Conservation (phyloP, 352 stramenopile genomes). For the Phytophthora pinifolia region DNA sequence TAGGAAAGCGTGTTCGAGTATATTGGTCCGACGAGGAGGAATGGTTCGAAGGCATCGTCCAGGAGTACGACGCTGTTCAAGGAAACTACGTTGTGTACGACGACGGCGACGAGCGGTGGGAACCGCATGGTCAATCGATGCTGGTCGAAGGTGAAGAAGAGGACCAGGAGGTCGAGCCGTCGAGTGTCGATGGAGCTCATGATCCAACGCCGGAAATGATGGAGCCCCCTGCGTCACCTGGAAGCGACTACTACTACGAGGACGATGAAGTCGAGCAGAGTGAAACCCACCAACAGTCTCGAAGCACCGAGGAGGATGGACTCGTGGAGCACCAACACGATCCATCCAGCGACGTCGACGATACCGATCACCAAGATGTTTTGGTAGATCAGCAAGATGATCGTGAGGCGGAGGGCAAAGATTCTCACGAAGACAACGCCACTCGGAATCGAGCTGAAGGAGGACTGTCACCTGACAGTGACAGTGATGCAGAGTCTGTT, state of each 20-base stretch:
- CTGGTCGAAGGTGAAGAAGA: conserved; percentile 38
- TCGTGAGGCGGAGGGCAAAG: neutral
- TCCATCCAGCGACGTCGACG: conserved; percentile 1
- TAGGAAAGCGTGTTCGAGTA: conserved; percentile 68
- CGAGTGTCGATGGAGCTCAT: neutral
- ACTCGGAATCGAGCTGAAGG: neutral
- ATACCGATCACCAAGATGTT: conserved; percentile 6
- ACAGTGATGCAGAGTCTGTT: conserved; percentile 45
- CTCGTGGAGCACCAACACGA: conserved; percentile 1
- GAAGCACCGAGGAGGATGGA: conserved; percentile 3
- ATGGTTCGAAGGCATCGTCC: conserved; percentile 66
- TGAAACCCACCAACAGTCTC: conserved; percentile 8
- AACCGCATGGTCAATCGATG: conserved; percentile 38
- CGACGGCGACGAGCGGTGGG: conserved; percentile 82
- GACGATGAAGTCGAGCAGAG: conserved; percentile 21
- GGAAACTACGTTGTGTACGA: conserved; percentile 79
- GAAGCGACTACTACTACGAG: conserved; percentile 32
- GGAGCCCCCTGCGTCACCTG: conserved; percentile 46
- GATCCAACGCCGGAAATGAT: conserved; percentile 30
- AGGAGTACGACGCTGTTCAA: conserved; percentile 38
- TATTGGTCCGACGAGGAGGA: conserved; percentile 73
- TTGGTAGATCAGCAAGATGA: conserved; percentile 2
- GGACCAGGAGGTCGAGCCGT: conserved; percentile 5
- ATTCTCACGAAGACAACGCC: no score
- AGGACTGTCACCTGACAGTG: neutral